Evolutionary conservation across 257 asterid genomes (phyloP).

Genomic region (Nicotiana tabacum): DNA sequence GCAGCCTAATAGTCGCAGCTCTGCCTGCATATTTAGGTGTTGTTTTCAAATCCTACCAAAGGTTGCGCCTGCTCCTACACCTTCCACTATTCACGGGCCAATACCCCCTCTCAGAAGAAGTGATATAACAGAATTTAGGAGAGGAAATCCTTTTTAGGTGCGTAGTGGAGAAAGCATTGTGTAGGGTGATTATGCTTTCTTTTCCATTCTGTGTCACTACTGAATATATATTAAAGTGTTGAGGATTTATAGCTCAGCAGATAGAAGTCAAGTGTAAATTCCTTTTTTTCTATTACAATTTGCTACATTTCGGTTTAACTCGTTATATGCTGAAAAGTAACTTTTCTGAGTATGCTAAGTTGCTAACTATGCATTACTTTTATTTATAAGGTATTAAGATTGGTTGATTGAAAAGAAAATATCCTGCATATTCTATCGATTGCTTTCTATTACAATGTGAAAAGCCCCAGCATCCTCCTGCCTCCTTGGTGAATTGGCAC

Average conservation of each 20-base stretch:
- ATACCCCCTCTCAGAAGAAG: background rate
- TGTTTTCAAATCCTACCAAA: constrained; percentile 5
- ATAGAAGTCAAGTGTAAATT: background rate
- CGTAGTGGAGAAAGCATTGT: background rate
- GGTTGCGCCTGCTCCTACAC: background rate
- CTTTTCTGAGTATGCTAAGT: constrained; percentile 1
- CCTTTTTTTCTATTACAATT: background rate
- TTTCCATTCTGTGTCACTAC: background rate
- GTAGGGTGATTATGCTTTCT: background rate
- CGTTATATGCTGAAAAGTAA: background rate
- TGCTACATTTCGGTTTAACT: background rate
- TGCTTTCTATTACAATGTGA: background rate
- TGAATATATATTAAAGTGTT: background rate
- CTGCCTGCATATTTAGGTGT: background rate
- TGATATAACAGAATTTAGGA: background rate
- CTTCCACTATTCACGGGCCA: background rate
- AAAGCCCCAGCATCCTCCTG: constrained; percentile 1
- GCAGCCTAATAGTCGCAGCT: background rate
- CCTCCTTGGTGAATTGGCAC: background rate
- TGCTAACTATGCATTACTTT: background rate
- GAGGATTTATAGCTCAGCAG: background rate
- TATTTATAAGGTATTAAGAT: background rate
- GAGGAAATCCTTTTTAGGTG: background rate
- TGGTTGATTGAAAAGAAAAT: background rate
- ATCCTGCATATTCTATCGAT: background rate